phyloP scores from a whole-genome alignment of 164 flowering plant species.

The Houttuynia cordata region DNA sequence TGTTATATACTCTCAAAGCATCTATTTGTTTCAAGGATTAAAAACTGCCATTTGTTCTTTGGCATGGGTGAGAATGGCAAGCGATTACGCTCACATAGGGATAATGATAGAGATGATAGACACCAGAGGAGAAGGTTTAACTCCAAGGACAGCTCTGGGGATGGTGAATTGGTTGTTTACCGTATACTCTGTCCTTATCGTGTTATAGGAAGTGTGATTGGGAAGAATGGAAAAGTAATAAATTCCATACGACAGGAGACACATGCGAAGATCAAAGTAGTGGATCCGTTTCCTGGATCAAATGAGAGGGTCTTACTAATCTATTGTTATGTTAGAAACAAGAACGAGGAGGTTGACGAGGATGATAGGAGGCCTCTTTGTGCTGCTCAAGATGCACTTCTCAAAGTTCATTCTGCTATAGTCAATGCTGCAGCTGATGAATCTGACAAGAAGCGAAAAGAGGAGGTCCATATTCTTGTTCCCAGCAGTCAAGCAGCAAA shows the following conservation, averaged over 20 bases:
- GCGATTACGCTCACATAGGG: constrained; percentile 37
- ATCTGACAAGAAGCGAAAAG: constrained; percentile 44
- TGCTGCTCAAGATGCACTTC: constrained; percentile 88
- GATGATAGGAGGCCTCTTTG: constrained; percentile 59
- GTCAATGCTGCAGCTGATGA: constrained; percentile 52
- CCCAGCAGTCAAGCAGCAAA: constrained; percentile 90
- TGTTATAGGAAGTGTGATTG: constrained; percentile 91
- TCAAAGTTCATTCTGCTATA: constrained; percentile 74
- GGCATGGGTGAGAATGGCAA: constrained; percentile 72
- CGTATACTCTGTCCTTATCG: constrained; percentile 80
- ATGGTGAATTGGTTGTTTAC: constrained; percentile 61
- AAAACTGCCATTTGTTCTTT: not conserved
- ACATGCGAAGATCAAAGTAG: constrained; percentile 72
- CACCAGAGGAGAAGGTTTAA: constrained; percentile 21
- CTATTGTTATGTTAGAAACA: constrained; percentile 66
- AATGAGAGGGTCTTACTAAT: constrained; percentile 68
- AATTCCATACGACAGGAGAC: constrained; percentile 79
- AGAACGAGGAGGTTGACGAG: constrained; percentile 57
- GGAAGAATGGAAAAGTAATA: constrained; percentile 86
- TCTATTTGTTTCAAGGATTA: too few relatives aligned
- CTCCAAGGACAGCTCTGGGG: constrained; percentile 29
- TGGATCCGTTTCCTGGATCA: constrained; percentile 91
- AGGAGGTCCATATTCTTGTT: constrained; percentile 72
- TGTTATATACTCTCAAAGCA: too few relatives aligned
- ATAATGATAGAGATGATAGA: constrained; percentile 24